Base-by-base conservation (phyloP, 2,329 filamentous ascomycete species). In the Ceratocystis cubensis region DNA sequence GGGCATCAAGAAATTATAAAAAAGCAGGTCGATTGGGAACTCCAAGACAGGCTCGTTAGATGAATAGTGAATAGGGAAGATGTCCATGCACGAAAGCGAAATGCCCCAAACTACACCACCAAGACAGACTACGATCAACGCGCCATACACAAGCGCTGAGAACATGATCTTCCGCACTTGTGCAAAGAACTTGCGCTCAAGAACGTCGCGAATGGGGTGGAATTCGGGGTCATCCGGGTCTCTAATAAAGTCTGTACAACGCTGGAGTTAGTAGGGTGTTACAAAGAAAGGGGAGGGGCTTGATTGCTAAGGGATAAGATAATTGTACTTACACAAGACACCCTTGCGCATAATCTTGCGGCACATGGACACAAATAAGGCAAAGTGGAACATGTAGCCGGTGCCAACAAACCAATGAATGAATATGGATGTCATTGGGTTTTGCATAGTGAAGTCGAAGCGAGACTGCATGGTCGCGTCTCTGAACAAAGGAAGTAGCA, bases 371-470 rank as follows among this genome's bases (percentile, higher is more conserved):
- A 99, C 94, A 74, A 99, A 99, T 2, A 99, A 82, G 4, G 94
- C 94, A 74, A 99, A 99, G 74, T 99, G 94, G 77, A 99, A 99
- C 95, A 99, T 99, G 76, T 99, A 99, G 69, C 92, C 96, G 2
- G 94, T 99, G 62, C 94, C 94, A 66, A 96, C 88, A 73, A 99
- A 99, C 94, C 94, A 99, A 75, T 99, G 94, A 64, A 97, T 88
- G 74, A 99, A 99, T 15, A 95, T 84, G 15, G 93, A 96, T 0
- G 91, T 96, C 70, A 93, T 82, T 0, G 94, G 94, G 69, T 88
- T 91, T 69, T 85, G 81, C 65, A 84, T 78, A 1, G 90, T 90
- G 72, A 96, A 99, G 3, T 85, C 78, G 64, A 96, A 78, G 25
- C 94, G 85, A 6, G 89, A 91, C 69, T 82, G 82, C 64, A 96